Conservation (phyloP, 371 early-diverging fungal species). For the Haplosporangium sp. region DNA sequence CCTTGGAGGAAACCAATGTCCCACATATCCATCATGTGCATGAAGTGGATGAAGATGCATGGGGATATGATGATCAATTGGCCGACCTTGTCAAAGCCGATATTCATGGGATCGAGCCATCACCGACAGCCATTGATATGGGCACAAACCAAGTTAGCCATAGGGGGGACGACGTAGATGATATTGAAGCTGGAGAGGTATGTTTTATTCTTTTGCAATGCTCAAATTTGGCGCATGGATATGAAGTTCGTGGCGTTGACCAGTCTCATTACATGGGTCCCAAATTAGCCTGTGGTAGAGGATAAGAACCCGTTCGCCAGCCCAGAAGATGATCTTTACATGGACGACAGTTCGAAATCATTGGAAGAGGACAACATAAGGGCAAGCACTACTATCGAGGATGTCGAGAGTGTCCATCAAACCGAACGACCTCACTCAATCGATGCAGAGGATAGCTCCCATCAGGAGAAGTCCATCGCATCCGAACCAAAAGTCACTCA, state of each 20-base stretch:
- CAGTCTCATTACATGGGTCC: no score
- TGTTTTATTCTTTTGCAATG: neutral
- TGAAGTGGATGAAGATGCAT: slow-evolving; percentile 31
- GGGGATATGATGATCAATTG: slow-evolving; percentile 39
- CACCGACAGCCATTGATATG: neutral
- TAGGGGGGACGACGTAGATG: neutral
- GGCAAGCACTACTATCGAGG: no score
- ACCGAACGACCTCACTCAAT: no score
- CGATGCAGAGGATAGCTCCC: no score
- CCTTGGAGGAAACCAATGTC: neutral
- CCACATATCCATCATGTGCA: slow-evolving; percentile 26
- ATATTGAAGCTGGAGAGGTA: slow-evolving; percentile 7
- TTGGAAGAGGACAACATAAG: no score
- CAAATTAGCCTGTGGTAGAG: neutral
- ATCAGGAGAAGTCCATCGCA: no score
- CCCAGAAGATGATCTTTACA: slow-evolving; percentile 7
- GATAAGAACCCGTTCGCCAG: slow-evolving; percentile 13
- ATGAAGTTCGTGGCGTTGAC: no score
- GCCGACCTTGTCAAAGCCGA: slow-evolving; percentile 26
- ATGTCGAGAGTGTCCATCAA: no score
- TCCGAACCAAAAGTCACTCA: no score
- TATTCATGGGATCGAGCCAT: neutral
- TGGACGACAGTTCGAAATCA: neutral
- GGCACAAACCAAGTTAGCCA: neutral
- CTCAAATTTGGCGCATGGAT: no score